Percentiles rank a stretch among this genome's conserved stretches.
phyloP scores from a whole-genome alignment of 2,329 filamentous ascomycete species.

The Epichloe coenophiala region DNA sequence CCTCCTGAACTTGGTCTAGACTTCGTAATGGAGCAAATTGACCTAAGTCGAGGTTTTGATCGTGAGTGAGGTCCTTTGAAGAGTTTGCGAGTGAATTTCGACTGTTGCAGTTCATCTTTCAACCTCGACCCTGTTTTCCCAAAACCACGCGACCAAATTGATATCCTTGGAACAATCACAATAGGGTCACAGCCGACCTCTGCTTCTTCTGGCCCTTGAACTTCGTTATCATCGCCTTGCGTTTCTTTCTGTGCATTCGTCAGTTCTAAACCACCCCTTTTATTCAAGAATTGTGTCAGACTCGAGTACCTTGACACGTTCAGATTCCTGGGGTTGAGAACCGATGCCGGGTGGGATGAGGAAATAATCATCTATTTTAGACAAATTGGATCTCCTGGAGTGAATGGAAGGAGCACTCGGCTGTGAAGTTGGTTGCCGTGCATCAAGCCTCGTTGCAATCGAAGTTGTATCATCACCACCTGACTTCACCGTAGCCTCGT shows the following conservation, averaged over 20 bases:
- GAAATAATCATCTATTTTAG: not conserved
- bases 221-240: not conserved
- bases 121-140: slow-evolving; percentile 15
- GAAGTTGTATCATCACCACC: not conserved
- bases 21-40: slow-evolving; percentile 25
- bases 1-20: not conserved
- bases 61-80: slow-evolving; percentile 29
- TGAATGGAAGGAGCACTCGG: not conserved
- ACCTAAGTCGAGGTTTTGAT: slow-evolving; percentile 23
- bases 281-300: not conserved
- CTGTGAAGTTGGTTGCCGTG: not conserved
- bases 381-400: not conserved
- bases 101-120: slow-evolving; percentile 18
- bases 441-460: not conserved
- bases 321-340: not conserved
- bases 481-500: not conserved
- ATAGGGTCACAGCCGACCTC: not conserved
- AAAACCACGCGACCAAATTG: slow-evolving; percentile 9
- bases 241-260: not conserved
- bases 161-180: slow-evolving; percentile 7
- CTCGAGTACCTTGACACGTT: not conserved
- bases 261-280: not conserved
- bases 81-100: slow-evolving; percentile 20
- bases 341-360: not conserved
- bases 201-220: not conserved